phyloP scores from a whole-genome alignment of 2,329 filamentous ascomycete species.

The Sclerotiophoma versabilis region DNA sequence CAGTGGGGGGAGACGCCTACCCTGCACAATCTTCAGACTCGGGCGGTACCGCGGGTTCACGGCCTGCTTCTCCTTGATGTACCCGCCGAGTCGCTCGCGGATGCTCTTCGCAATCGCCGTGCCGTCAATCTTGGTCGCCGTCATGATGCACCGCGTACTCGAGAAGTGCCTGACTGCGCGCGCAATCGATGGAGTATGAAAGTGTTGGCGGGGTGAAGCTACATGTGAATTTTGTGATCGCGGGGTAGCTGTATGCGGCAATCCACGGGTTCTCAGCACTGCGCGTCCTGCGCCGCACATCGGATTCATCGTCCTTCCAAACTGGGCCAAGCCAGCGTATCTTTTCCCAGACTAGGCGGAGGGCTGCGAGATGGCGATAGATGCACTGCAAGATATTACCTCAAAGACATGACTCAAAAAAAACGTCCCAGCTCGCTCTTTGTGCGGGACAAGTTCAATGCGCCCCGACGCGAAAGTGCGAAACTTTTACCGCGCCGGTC shows the following conservation, averaged over 20 bases:
- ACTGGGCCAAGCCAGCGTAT: conserved; percentile 30
- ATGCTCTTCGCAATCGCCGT: conserved; percentile 93
- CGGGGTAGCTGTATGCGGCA: conserved; percentile 44
- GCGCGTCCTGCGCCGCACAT: conserved; percentile 36
- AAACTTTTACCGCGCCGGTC: conserved; percentile 27
- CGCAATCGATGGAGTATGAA: conserved; percentile 27
- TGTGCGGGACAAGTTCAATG: conserved; percentile 15
- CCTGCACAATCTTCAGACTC: conserved; percentile 92
- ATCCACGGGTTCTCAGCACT: conserved; percentile 31
- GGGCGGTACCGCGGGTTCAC: conserved; percentile 88
- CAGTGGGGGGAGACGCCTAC: conserved; percentile 56
- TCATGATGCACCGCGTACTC: conserved; percentile 71
- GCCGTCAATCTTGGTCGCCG: conserved; percentile 91
- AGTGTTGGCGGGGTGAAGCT: conserved; percentile 18
- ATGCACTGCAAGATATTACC: conserved; percentile 13
- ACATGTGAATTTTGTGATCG: conserved; percentile 35
- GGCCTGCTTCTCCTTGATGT: conserved; percentile 83
- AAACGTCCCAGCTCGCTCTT: conserved; percentile 5
- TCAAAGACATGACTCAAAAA: conserved; percentile 19
- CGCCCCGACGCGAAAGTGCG: conserved; percentile 34
- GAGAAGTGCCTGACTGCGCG: conserved; percentile 52
- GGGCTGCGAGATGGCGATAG: conserved; percentile 23
- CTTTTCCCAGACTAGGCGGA: conserved; percentile 36
- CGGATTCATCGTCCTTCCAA: conserved; percentile 34
- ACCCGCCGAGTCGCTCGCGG: conserved; percentile 77